These are phyloP conservation scores for Pythium graminicola DNA, from an alignment of 352 stramenopile genomes.

Conservation along the genomic window DNA sequence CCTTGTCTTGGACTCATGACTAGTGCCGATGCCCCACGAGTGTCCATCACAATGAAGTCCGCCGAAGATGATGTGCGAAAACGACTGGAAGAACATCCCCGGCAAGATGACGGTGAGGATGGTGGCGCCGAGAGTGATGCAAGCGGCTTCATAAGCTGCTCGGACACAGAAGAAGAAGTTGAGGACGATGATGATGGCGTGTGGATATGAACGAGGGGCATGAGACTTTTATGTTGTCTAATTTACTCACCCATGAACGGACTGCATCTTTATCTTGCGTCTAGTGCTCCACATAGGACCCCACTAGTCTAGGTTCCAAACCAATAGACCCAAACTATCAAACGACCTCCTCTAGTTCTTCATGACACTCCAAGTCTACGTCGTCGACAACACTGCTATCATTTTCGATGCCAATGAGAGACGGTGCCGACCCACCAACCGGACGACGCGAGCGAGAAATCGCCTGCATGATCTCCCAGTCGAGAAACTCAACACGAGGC, in stretches of 20 bases:
- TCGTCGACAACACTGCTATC: conserved; percentile 1
- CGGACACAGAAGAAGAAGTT: conserved; percentile 28
- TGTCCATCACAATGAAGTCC: conserved; percentile 32
- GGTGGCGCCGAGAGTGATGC: conserved; percentile 27
- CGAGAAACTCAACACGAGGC: conserved; percentile 30
- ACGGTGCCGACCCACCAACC: background rate
- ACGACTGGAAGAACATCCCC: conserved; percentile 29
- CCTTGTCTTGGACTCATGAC: background rate
- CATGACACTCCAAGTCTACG: conserved; percentile 28
- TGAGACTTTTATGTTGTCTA: conserved; percentile 1
- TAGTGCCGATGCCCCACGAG: conserved; percentile 21
- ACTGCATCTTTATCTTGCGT: background rate
- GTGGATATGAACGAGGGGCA: conserved; percentile 28
- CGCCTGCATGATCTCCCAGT: conserved; percentile 39
- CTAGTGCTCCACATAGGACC: background rate
- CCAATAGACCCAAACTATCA: background rate
- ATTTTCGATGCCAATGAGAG: background rate
- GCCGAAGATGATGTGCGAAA: conserved; percentile 34
- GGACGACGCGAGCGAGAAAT: conserved; percentile 17
- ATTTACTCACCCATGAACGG: conserved; percentile 7
- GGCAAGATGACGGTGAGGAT: conserved; percentile 19
- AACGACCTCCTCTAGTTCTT: conserved; percentile 11
- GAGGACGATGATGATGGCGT: conserved; percentile 37
- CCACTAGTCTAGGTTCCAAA: too few species aligned
- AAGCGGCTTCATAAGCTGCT: conserved; percentile 63